Percentiles rank a stretch among this genome's conserved stretches.
These are phyloP conservation scores for Punctularia strigosozonata DNA, from an alignment of 768 basidiomycete species.

Conservation along the genomic window DNA sequence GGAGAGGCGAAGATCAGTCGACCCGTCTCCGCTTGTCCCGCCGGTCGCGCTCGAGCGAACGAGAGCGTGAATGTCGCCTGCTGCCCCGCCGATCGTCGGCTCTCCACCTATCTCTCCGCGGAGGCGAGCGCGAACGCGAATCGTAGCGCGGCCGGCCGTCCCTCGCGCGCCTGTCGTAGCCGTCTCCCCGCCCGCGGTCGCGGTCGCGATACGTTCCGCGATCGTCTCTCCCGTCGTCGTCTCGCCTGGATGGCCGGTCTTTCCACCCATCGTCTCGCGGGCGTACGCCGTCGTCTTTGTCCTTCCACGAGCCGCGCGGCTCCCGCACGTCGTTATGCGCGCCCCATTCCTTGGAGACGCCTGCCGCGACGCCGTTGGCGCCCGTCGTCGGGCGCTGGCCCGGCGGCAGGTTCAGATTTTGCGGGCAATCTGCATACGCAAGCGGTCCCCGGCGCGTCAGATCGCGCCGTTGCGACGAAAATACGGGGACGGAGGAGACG, in stretches of 20 bases:
- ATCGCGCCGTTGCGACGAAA: no score
- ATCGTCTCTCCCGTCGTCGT: constrained; percentile 2
- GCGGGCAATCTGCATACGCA: constrained; percentile 15
- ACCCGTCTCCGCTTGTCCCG: constrained; percentile 22
- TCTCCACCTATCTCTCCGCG: background rate
- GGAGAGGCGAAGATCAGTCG: constrained; percentile 13
- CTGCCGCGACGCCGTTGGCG: constrained; percentile 16
- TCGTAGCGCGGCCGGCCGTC: constrained; percentile 3
- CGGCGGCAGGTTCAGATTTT: constrained; percentile 16
- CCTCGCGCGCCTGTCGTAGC: constrained; percentile 7
- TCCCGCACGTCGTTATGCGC: constrained; percentile 10
- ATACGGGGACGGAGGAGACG: no score
- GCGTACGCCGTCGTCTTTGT: constrained; percentile 9
- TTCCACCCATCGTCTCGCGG: constrained; percentile 5
- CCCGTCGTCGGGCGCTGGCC: constrained; percentile 17
- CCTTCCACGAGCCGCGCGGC: constrained; percentile 11
- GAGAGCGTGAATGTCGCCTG: constrained; percentile 16
- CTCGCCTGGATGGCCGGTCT: constrained; percentile 1
- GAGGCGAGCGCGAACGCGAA: constrained; percentile 7
- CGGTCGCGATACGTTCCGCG: constrained; percentile 3
- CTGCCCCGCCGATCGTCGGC: constrained; percentile 7
- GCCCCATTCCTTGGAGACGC: constrained; percentile 14
- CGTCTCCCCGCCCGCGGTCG: constrained; percentile 5
- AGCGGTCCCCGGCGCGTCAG: background rate
- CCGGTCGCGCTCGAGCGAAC: constrained; percentile 15